Evolutionary conservation across 106 monocot species (phyloP).

Genomic region (Acorus calamus): DNA sequence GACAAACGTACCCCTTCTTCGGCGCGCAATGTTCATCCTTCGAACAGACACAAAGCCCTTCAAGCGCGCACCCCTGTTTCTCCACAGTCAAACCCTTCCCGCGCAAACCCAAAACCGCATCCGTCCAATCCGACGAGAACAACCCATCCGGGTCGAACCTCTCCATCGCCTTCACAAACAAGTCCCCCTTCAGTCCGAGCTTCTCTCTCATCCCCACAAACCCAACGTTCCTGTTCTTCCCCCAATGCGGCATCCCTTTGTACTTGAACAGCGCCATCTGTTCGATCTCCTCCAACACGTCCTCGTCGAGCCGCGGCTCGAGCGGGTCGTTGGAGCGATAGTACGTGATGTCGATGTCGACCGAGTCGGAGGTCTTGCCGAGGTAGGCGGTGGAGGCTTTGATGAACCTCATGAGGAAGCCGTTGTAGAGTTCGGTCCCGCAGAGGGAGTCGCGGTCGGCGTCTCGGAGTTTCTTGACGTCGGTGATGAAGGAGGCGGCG

Average conservation of each 20-base stretch:
- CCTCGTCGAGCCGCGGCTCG: constrained; percentile 8
- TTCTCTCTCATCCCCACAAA: constrained; percentile 11
- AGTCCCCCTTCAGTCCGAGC: constrained; percentile 4
- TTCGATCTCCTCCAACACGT: constrained; percentile 10
- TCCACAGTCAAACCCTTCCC: constrained; percentile 12
- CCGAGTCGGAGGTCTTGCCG: constrained; percentile 4
- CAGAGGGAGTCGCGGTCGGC: constrained; percentile 4
- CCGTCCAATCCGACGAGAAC: constrained; percentile 26
- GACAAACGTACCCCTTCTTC: too few relatives aligned
- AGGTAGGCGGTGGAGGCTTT: constrained; percentile 12
- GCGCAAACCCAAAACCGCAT: constrained; percentile 9
- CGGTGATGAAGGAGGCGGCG: constrained; percentile 4
- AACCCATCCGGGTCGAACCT: constrained; percentile 15
- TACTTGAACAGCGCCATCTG: constrained; percentile 11
- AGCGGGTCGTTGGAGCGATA: constrained; percentile 8
- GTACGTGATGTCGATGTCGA: constrained; percentile 22
- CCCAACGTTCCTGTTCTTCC: constrained; percentile 15
- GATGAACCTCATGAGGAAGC: constrained; percentile 16
- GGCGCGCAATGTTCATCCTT: too few relatives aligned
- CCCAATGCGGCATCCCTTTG: background rate
- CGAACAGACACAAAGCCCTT: too few relatives aligned
- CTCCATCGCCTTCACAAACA: constrained; percentile 4
- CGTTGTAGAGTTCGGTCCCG: constrained; percentile 13
- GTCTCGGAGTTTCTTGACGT: constrained; percentile 15
- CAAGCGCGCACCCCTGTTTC: background rate